Percentiles rank a stretch among this genome's conserved stretches.
These are phyloP conservation scores for Fusarium abutilonis DNA, from an alignment of 2,329 filamentous ascomycete species.

Conservation along the genomic window DNA sequence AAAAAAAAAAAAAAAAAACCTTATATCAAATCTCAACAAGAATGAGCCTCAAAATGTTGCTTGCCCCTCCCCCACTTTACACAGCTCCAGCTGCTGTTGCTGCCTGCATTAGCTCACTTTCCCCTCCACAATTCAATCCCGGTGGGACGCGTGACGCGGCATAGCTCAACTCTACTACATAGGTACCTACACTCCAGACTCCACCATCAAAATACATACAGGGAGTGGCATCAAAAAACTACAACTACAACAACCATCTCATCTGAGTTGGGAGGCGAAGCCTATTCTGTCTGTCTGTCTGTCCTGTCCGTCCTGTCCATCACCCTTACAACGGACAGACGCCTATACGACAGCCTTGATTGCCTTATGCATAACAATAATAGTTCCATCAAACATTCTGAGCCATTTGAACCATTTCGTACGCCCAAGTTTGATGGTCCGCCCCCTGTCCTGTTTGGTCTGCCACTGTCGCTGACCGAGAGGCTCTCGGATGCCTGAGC, in stretches of 20 bases:
- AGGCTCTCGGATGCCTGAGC: conserved; percentile 23
- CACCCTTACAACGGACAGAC: background rate
- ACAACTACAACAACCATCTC: background rate
- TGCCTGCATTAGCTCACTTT: conserved; percentile 24
- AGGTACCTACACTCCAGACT: conserved; percentile 5
- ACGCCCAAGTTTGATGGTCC: conserved; percentile 21
- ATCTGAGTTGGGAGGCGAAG: background rate
- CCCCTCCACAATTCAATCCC: conserved; percentile 4
- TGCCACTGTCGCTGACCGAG: conserved; percentile 25
- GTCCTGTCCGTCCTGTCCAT: too few relatives aligned
- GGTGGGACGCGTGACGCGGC: conserved; percentile 36
- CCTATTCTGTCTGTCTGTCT: too few relatives aligned
- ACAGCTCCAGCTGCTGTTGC: conserved; percentile 6
- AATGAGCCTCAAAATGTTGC: background rate
- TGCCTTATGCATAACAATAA: background rate
- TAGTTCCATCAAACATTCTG: background rate
- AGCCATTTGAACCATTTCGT: conserved; percentile 8
- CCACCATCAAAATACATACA: background rate
- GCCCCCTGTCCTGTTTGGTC: conserved; percentile 24
- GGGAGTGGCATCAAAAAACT: background rate
- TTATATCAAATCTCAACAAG: background rate
- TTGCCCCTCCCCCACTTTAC: conserved; percentile 23
- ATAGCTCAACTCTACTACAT: conserved; percentile 11
- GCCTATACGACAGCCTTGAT: conserved; percentile 4
- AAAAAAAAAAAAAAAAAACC: too few relatives aligned